Evolutionary conservation across 139 green algal genomes (phyloP).

Genomic region (Chlamydomonas sphaeroides): DNA sequence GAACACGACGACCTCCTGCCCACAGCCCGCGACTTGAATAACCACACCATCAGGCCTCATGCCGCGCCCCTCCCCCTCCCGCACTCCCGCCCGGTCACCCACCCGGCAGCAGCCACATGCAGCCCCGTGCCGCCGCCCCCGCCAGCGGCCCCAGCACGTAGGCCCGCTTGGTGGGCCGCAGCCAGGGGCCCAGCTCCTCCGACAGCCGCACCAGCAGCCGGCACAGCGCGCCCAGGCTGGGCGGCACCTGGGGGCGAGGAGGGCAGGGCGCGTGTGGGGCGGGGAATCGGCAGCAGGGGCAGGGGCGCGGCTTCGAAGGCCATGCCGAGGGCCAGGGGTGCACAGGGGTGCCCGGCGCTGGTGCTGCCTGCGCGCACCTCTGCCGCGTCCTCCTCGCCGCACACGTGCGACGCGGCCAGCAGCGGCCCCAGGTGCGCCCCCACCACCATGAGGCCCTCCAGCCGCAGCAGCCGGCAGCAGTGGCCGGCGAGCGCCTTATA

Average conservation of each 20-base stretch:
- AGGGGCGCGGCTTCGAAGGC: too few relatives aligned
- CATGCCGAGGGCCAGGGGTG: too few relatives aligned
- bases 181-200: slow-evolving; percentile 26
- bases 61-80: too few relatives aligned
- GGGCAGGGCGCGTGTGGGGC: too few relatives aligned
- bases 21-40: too few relatives aligned
- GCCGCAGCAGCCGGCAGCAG: slow-evolving; percentile 63
- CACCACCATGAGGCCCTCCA: slow-evolving; percentile 73
- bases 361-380: slow-evolving; percentile 51
- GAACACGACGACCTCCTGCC: too few relatives aligned
- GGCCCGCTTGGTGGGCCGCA: slow-evolving; percentile 27
- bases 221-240: slow-evolving; percentile 19
- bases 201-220: background rate
- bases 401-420: slow-evolving; percentile 56
- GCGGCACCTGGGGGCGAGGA: background rate
- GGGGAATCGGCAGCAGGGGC: too few relatives aligned
- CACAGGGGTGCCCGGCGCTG: too few relatives aligned
- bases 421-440: slow-evolving; percentile 62
- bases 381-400: slow-evolving; percentile 58
- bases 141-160: slow-evolving; percentile 73
- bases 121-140: slow-evolving; percentile 53
- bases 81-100: background rate
- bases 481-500: slow-evolving; percentile 57
- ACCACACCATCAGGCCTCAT: too few relatives aligned
- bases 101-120: slow-evolving; percentile 70